A percentile compares a stretch with the other conserved stretches of the same genome.
Evolutionary conservation across 202 grass and related monocot species (phyloP).

Genomic region (Thinopyrum obtusiflorum): DNA sequence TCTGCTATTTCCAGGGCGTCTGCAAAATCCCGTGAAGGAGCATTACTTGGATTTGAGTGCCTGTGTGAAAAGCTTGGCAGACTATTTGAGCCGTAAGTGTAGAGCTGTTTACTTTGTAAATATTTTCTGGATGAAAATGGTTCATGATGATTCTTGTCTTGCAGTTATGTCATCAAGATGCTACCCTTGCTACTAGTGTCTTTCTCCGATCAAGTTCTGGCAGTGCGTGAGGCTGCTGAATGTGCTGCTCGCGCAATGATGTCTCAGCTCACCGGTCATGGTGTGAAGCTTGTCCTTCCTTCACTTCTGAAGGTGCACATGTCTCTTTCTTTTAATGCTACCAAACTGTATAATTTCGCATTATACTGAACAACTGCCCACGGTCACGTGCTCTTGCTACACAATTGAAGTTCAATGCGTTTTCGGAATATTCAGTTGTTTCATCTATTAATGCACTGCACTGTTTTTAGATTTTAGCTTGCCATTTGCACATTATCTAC

Average conservation of each 20-base stretch:
- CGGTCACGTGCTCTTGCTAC: not conserved
- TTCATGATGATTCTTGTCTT: conserved; percentile 45
- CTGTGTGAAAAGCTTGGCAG: conserved; percentile 92
- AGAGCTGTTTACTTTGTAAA: conserved; percentile 15
- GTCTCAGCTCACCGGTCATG: conserved; percentile 90
- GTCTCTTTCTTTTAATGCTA: conserved; percentile 22
- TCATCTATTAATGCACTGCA: not conserved
- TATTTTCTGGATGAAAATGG: conserved; percentile 4
- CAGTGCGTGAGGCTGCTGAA: conserved; percentile 93
- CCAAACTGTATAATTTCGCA: not conserved
- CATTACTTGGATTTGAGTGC: conserved; percentile 97
- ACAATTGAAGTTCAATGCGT: not conserved
- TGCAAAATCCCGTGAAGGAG: conserved; percentile 96
- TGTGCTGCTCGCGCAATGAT: conserved; percentile 99
- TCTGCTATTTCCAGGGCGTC: conserved; percentile 56
- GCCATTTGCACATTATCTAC: not conserved
- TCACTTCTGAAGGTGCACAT: conserved; percentile 89
- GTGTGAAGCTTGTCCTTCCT: conserved; percentile 96
- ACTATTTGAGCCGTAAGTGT: conserved; percentile 98
- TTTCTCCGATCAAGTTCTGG: conserved; percentile 97
- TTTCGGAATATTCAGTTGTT: not conserved
- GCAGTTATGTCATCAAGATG: conserved; percentile 97
- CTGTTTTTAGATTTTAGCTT: conserved; percentile 7
- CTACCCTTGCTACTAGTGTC: conserved; percentile 89
- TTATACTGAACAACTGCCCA: not conserved